Evolutionary conservation across 2,329 filamentous ascomycete species (phyloP).

Genomic region (Trichoderma atrobrunneum): DNA sequence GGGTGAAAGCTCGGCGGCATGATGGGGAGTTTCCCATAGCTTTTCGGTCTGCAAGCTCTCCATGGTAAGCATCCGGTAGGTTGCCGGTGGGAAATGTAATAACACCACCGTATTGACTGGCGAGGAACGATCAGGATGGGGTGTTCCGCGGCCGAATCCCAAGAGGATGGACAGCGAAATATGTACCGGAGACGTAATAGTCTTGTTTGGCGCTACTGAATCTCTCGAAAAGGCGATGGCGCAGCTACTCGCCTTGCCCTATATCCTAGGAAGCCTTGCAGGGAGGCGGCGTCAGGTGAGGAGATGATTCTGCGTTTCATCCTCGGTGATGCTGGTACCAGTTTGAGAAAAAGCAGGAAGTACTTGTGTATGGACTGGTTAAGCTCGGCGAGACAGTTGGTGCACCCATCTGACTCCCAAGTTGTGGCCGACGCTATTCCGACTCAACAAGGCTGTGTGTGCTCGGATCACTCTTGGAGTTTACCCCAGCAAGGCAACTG

Average conservation of each 20-base stretch:
- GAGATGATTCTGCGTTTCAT: not conserved
- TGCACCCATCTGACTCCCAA: not conserved
- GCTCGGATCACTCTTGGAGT: not conserved
- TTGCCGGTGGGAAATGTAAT: not conserved
- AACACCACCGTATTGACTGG: not conserved
- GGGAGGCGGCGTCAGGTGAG: not conserved
- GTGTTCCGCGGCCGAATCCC: not conserved
- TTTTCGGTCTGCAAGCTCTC: not conserved
- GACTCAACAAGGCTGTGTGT: not conserved
- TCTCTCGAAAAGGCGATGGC: not conserved
- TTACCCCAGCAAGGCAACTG: not conserved
- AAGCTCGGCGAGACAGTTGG: not conserved
- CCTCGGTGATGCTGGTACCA: not conserved
- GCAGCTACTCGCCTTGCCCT: slow-evolving; percentile 1
- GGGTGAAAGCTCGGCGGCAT: not conserved
- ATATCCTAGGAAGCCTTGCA: not conserved
- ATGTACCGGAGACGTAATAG: not conserved
- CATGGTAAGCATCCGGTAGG: not conserved
- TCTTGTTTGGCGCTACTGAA: not conserved
- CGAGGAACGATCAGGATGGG: not conserved
- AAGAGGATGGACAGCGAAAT: not conserved
- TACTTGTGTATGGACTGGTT: not conserved
- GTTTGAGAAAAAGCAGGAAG: not conserved
- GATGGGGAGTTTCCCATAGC: not conserved
- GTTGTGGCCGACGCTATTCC: not conserved